A percentile compares a stretch with the other conserved stretches of the same genome.
Evolutionary conservation across 768 basidiomycete species (phyloP).

Genomic region (Calocera cornea): DNA sequence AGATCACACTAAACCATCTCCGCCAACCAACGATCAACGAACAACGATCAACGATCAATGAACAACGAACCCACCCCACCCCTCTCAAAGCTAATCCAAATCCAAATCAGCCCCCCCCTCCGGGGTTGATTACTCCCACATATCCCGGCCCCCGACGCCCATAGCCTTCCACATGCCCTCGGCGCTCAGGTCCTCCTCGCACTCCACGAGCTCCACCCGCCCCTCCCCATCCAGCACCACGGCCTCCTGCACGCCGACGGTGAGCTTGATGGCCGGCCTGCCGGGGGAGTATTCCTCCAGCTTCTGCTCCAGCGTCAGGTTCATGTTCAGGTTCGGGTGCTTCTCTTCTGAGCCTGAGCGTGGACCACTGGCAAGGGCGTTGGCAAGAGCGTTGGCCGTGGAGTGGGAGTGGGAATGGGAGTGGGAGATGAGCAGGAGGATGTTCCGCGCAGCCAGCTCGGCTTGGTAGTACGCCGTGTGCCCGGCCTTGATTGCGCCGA

Average conservation of each 20-base stretch:
- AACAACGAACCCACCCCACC: too few species aligned
- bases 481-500: constrained; percentile 43
- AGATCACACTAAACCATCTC: too few species aligned
- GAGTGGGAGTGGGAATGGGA: background rate
- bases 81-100: too few species aligned
- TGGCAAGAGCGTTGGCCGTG: background rate
- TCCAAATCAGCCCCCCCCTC: too few species aligned
- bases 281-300: background rate
- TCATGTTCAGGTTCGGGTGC: too few species aligned
- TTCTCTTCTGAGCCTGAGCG: background rate
- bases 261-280: background rate
- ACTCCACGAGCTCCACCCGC: background rate
- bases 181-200: background rate
- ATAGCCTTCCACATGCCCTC: background rate
- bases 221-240: background rate
- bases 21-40: too few species aligned
- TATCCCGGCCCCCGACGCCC: background rate
- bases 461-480: constrained; percentile 23
- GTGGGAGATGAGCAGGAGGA: constrained; percentile 31
- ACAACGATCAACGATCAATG: too few species aligned
- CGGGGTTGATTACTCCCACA: background rate
- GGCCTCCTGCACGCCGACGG: background rate
- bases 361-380: background rate
- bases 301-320: background rate
- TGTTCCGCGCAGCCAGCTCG: constrained; percentile 42